Evolutionary conservation across 441 rosid species (phyloP).

Genomic region (Adansonia madagascariensis): DNA sequence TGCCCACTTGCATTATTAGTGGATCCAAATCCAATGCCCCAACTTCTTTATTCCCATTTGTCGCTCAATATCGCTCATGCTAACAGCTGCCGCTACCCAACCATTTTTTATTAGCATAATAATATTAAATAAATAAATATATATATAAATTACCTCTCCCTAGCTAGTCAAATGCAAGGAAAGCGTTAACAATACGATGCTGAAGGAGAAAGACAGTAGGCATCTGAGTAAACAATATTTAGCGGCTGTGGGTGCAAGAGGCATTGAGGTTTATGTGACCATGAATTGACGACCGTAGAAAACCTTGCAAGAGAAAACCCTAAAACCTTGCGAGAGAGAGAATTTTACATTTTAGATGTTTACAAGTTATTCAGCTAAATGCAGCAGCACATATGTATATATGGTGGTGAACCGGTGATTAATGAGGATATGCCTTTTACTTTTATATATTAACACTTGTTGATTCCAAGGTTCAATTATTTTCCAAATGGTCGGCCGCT

Average conservation of each 20-base stretch:
- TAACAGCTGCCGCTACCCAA: neutral
- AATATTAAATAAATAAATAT: neutral
- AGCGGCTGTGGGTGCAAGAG: too few relatives aligned
- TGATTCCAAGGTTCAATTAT: neutral
- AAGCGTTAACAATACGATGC: too few relatives aligned
- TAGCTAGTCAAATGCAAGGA: too few relatives aligned
- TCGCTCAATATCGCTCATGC: neutral
- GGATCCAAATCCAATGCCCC: neutral
- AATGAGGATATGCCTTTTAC: neutral
- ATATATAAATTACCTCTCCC: too few relatives aligned
- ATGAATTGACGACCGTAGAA: too few relatives aligned
- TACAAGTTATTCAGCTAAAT: too few relatives aligned
- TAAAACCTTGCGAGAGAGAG: too few relatives aligned
- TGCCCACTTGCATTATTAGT: slow-evolving; percentile 8
- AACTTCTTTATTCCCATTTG: neutral
- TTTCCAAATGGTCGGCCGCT: neutral
- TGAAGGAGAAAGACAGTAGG: too few relatives aligned
- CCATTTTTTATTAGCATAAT: neutral
- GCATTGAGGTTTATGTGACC: too few relatives aligned
- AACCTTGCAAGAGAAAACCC: too few relatives aligned
- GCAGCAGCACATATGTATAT: too few relatives aligned
- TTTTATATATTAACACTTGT: neutral
- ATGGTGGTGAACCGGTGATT: neutral
- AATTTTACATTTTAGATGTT: neutral
- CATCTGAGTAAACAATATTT: too few relatives aligned